Base-by-base conservation (phyloP, 1,139 yeast genomes). In the Maudiozyma humilis region DNA sequence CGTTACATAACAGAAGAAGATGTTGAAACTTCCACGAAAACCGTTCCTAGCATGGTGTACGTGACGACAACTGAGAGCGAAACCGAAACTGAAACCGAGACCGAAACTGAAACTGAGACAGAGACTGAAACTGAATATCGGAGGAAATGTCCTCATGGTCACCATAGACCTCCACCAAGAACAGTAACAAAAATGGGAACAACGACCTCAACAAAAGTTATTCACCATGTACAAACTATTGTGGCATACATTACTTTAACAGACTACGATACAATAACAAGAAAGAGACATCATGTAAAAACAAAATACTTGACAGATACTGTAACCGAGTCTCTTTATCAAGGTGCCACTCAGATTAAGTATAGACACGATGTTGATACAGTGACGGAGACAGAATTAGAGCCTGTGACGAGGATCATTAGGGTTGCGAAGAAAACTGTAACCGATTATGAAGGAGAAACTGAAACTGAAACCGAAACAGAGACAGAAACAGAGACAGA, bases 381-480 rank as follows among this genome's bases (percentile, higher is more conserved):
- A 6, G 38, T 47, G 12, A 55, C 59, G 1, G 57, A 53, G 31
- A 56, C 58, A 2, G 53, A 51, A 35, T 23, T 51, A n/a, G 48
- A 50, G n/a, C 45, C 44, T 19, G 37, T 45, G 8, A 50, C 59
- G 2, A 49, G 46, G 35, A 50, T 51, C 3, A 41, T 47, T 6
- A 44, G 40, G 20, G 36, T 52, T 29, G 50, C 46, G 14, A 38
- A 43, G 32, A 36, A 18, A 2, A 51, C 49, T 1, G 29, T 42
- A 18, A 49, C 50, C 3, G 48, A 46, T 23, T 34, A 45, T 20
- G 36, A 43, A 18, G 43, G 44, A 10, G 34, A 38, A 3, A 36
- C 45, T 17, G 45, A 44, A 15, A 25, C 16, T 36, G 12, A 31
- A 3, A 46, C 45, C 2, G 42, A 46, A 19, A 44, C 49, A n/a